These are phyloP conservation scores for Hypoxylon sp. DNA, from an alignment of 2,329 filamentous ascomycete genomes.

Conservation along the genomic window DNA sequence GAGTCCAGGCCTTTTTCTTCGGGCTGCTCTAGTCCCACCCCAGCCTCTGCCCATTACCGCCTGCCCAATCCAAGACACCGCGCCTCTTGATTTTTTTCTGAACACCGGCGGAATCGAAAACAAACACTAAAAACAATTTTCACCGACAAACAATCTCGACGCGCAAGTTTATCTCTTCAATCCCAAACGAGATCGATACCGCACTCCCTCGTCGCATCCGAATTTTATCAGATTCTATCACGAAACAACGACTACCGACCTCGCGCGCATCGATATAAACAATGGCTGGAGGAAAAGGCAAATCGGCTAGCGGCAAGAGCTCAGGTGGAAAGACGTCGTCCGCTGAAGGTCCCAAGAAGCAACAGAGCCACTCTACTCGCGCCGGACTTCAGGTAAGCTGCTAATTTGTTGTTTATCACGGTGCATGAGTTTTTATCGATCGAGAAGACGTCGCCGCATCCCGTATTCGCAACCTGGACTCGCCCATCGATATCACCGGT, in stretches of 20 bases:
- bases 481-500: conserved; percentile 20
- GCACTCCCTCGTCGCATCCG: conserved; percentile 8
- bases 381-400: conserved; percentile 90
- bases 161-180: conserved; percentile 35
- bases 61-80: conserved; percentile 23
- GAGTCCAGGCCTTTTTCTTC: neutral
- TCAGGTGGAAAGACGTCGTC: conserved; percentile 48
- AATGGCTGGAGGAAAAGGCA: conserved; percentile 91
- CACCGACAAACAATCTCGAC: conserved; percentile 37
- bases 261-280: conserved; percentile 44
- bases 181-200: conserved; percentile 24
- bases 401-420: conserved; percentile 17
- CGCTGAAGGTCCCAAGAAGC: conserved; percentile 78
- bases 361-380: conserved; percentile 94
- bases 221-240: conserved; percentile 7
- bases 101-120: conserved; percentile 37
- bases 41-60: conserved; percentile 27
- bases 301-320: conserved; percentile 79
- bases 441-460: conserved; percentile 32
- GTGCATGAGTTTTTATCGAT: conserved; percentile 18
- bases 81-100: conserved; percentile 42
- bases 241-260: conserved; percentile 16
- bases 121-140: conserved; percentile 44
- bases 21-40: neutral
- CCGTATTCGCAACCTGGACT: conserved; percentile 22